phyloP scores from a whole-genome alignment of 139 green algal species.

The Limnomonas spitsbergensis region DNA sequence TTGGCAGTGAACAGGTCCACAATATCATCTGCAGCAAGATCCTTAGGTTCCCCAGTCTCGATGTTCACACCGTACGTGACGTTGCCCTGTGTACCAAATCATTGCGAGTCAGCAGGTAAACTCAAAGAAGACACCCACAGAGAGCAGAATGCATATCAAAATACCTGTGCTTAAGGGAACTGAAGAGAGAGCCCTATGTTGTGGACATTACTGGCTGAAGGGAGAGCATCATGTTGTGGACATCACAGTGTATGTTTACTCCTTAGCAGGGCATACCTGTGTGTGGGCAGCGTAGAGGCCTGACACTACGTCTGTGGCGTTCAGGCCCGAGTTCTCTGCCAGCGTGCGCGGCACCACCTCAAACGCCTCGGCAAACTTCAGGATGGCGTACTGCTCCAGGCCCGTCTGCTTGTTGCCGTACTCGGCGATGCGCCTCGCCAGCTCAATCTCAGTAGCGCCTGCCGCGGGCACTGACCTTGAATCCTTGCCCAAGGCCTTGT shows the following conservation, averaged over 20 bases:
- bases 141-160: too few species aligned
- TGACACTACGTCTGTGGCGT: conserved; percentile 68
- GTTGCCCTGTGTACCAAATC: conserved; percentile 37
- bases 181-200: too few species aligned
- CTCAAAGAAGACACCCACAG: too few species aligned
- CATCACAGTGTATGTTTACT: too few species aligned
- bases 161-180: too few species aligned
- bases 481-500: conserved; percentile 87
- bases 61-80: conserved; percentile 80
- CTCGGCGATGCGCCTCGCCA: conserved; percentile 67
- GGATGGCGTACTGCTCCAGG: conserved; percentile 94
- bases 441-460: conserved; percentile 86
- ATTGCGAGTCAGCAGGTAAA: too few species aligned
- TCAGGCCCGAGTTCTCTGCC: conserved; percentile 82
- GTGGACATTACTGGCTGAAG: too few species aligned
- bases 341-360: conserved; percentile 88
- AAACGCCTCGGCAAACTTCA: conserved; percentile 87
- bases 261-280: too few species aligned
- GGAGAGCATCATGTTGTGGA: too few species aligned
- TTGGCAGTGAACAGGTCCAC: conserved; percentile 81
- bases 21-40: conserved; percentile 46
- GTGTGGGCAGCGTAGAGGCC: conserved; percentile 85
- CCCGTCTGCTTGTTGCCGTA: conserved; percentile 82
- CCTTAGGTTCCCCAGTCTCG: conserved; percentile 62
- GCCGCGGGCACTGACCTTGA: conserved; percentile 74